A percentile compares a stretch with the other conserved stretches of the same genome.
These are phyloP conservation scores for Bipolaris cookei DNA, from an alignment of 2,329 filamentous ascomycete species.

Conservation along the genomic window DNA sequence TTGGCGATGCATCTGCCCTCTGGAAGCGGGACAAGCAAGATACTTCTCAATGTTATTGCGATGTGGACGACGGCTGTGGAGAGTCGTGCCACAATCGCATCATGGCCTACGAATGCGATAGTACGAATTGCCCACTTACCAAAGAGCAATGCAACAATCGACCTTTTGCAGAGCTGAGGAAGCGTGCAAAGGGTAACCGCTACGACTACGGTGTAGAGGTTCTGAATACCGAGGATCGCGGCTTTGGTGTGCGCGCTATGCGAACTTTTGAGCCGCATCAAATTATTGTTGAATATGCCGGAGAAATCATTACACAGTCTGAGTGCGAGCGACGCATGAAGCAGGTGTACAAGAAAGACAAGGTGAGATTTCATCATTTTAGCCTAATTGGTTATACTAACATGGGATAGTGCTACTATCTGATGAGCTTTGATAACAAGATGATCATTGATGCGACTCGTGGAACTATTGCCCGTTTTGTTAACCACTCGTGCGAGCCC, in stretches of 20 bases:
- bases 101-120: conserved; percentile 97
- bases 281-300: conserved; percentile 98
- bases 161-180: conserved; percentile 79
- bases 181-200: conserved; percentile 73
- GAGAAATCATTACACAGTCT: conserved; percentile 93
- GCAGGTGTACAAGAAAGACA: conserved; percentile 89
- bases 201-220: conserved; percentile 95
- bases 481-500: conserved; percentile 95
- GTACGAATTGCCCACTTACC: conserved; percentile 82
- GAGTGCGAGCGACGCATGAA: conserved; percentile 96
- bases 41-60: conserved; percentile 67
- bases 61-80: conserved; percentile 75
- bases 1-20: conserved; percentile 78
- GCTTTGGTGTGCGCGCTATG: conserved; percentile 90
- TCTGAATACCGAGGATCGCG: conserved; percentile 85
- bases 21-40: conserved; percentile 84
- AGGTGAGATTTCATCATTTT: conserved; percentile 62
- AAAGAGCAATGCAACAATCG: conserved; percentile 81
- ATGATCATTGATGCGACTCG: conserved; percentile 98
- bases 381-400: conserved; percentile 21
- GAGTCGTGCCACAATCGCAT: conserved; percentile 92
- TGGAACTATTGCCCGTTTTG: conserved; percentile 94
- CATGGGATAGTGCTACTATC: conserved; percentile 79
- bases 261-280: conserved; percentile 85
- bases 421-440: conserved; percentile 98